A percentile compares a stretch with the other conserved stretches of the same genome.
Conservation (phyloP, 352 stramenopile species). For the Pythium utonaiense region DNA sequence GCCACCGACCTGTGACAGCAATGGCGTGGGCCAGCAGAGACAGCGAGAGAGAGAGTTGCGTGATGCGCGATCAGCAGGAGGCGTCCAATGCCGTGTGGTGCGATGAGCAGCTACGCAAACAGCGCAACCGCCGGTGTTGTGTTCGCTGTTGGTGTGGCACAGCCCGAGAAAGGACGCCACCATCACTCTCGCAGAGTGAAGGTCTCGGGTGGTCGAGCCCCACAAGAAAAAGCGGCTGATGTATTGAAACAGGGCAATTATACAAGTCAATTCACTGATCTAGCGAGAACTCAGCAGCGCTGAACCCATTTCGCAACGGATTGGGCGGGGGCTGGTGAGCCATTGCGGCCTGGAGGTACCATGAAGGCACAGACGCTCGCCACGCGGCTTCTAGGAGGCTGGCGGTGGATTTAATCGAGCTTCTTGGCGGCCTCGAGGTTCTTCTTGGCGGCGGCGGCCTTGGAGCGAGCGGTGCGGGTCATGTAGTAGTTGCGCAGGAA, state of each 20-base stretch:
- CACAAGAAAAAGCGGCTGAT: constrained; percentile 16
- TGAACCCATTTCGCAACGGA: constrained; percentile 14
- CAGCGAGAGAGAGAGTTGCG: not conserved
- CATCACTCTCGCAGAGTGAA: constrained; percentile 5
- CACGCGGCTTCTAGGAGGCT: not conserved
- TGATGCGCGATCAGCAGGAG: constrained; percentile 1
- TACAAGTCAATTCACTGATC: constrained; percentile 9
- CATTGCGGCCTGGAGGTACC: not conserved
- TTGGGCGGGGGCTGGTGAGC: not conserved
- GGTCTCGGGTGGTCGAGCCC: constrained; percentile 3
- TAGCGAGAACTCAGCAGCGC: constrained; percentile 1
- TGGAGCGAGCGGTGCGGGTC: constrained; percentile 25
- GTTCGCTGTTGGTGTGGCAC: not conserved
- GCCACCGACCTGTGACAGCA: not conserved
- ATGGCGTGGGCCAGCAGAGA: constrained; percentile 4
- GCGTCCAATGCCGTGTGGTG: not conserved
- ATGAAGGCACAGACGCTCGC: no score
- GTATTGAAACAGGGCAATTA: constrained; percentile 17
- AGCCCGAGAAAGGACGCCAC: constrained; percentile 2
- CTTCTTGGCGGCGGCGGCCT: constrained; percentile 13
- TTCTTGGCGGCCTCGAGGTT: constrained; percentile 12
- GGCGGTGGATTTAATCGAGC: constrained; percentile 16
- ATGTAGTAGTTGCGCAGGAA: constrained; percentile 99
- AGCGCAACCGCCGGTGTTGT: not conserved
- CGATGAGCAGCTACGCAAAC: constrained; percentile 13